Evolutionary conservation across 2,329 filamentous ascomycete species (phyloP).

Genomic region (Penicillium nordicum): DNA sequence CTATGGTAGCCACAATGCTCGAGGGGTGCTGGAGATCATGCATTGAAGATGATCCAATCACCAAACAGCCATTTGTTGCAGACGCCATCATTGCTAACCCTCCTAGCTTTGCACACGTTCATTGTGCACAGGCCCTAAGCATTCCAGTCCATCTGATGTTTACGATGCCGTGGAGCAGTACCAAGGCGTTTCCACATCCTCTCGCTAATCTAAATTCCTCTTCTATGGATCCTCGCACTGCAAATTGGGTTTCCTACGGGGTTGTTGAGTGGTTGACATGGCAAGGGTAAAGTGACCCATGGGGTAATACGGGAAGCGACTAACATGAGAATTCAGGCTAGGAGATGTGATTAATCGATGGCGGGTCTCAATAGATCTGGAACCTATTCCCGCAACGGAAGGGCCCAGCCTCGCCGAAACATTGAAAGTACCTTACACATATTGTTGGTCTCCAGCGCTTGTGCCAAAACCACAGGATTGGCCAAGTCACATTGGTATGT

Average conservation of each 20-base stretch:
- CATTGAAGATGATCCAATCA: slow-evolving; percentile 31
- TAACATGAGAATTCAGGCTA: slow-evolving; percentile 24
- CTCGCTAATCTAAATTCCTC: slow-evolving; percentile 46
- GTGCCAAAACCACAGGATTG: slow-evolving; percentile 44
- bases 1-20: slow-evolving; percentile 38
- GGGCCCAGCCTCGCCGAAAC: slow-evolving; percentile 37
- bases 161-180: slow-evolving; percentile 52
- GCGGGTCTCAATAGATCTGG: slow-evolving; percentile 40
- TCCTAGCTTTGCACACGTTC: slow-evolving; percentile 51
- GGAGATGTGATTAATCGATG: slow-evolving; percentile 49
- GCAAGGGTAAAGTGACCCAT: slow-evolving; percentile 41
- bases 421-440: slow-evolving; percentile 44
- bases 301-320: too few relatives aligned
- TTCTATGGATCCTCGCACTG: background rate
- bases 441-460: slow-evolving; percentile 46
- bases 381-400: slow-evolving; percentile 36
- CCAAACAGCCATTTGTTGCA: slow-evolving; percentile 48
- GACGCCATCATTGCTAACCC: slow-evolving; percentile 56
- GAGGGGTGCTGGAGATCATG: slow-evolving; percentile 43
- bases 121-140: slow-evolving; percentile 41
- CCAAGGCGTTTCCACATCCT: slow-evolving; percentile 48
- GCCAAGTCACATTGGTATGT: slow-evolving; percentile 36
- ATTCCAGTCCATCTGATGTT: slow-evolving; percentile 54
- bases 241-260: slow-evolving; percentile 47
- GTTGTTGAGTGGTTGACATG: slow-evolving; percentile 51